Percentiles rank a stretch among this genome's conserved stretches.
Evolutionary conservation across 2,329 filamentous ascomycete species (phyloP).

Genomic region (Pseudogymnoascus sp.): DNA sequence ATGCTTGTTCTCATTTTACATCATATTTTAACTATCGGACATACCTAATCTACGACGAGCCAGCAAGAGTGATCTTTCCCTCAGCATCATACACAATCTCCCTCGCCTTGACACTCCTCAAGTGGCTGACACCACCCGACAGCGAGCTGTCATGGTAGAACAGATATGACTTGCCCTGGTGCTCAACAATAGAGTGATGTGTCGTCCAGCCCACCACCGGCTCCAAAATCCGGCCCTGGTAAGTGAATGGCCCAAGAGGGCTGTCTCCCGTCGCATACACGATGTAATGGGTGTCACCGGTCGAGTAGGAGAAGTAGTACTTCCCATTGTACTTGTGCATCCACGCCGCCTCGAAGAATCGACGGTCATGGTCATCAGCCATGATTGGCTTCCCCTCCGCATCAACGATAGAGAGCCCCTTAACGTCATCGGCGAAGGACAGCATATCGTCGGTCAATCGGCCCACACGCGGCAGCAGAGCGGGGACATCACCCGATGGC

Average conservation of each 20-base stretch:
- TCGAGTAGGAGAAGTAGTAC: constrained; percentile 74
- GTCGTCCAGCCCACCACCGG: constrained; percentile 76
- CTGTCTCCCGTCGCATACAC: constrained; percentile 58
- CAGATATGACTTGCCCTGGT: constrained; percentile 61
- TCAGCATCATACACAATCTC: constrained; percentile 1
- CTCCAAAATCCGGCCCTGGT: constrained; percentile 62
- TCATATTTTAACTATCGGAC: background rate
- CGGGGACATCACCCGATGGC: constrained; percentile 48
- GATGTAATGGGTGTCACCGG: constrained; percentile 68
- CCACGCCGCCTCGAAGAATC: constrained; percentile 79
- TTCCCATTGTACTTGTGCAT: constrained; percentile 61
- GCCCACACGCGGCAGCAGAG: constrained; percentile 60
- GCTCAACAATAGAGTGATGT: constrained; percentile 71
- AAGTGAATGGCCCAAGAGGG: constrained; percentile 66
- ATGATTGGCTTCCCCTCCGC: constrained; percentile 50
- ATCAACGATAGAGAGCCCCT: constrained; percentile 57
- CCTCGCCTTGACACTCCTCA: constrained; percentile 57
- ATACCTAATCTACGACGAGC: background rate
- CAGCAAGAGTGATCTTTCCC: background rate
- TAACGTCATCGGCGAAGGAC: constrained; percentile 45
- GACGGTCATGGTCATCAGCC: constrained; percentile 61
- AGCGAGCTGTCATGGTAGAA: constrained; percentile 70
- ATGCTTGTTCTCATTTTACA: background rate
- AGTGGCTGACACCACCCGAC: constrained; percentile 59
- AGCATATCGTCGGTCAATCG: constrained; percentile 59